A percentile compares a stretch with the other conserved stretches of the same genome.
These are phyloP conservation scores for Glarea lozoyensis DNA, from an alignment of 495 filamentous ascomycete genomes.

Conservation along the genomic window DNA sequence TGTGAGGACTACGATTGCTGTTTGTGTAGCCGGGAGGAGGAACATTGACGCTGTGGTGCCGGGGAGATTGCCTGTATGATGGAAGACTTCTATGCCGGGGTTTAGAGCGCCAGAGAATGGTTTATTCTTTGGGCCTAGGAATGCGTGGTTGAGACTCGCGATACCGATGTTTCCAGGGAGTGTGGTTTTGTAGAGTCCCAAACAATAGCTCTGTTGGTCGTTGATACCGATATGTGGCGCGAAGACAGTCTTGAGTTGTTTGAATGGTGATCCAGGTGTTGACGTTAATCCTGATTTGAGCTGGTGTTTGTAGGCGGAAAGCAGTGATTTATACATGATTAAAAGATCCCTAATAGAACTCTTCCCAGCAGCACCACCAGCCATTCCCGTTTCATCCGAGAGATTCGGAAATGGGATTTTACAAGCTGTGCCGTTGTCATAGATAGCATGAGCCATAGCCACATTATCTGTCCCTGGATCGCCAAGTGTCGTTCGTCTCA, in stretches of 20 bases:
- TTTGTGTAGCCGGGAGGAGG: background rate
- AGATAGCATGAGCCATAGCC: background rate
- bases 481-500: background rate
- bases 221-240: background rate
- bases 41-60: background rate
- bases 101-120: background rate
- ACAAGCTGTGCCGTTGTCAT: background rate
- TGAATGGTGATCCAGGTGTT: conserved; percentile 1
- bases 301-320: background rate
- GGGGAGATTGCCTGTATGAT: background rate
- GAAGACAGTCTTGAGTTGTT: background rate
- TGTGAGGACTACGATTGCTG: background rate
- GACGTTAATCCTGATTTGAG: background rate
- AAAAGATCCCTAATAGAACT: background rate
- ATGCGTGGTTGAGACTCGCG: background rate
- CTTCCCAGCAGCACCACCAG: background rate
- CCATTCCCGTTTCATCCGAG: background rate
- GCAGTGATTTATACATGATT: background rate
- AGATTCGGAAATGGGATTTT: background rate
- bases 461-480: background rate
- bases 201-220: background rate
- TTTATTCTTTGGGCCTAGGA: background rate
- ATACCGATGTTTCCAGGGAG: background rate
- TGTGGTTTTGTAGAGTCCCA: background rate
- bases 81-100: background rate